Evolutionary conservation across 345 rosid genomes (phyloP).

Genomic region (Salix caprea): DNA sequence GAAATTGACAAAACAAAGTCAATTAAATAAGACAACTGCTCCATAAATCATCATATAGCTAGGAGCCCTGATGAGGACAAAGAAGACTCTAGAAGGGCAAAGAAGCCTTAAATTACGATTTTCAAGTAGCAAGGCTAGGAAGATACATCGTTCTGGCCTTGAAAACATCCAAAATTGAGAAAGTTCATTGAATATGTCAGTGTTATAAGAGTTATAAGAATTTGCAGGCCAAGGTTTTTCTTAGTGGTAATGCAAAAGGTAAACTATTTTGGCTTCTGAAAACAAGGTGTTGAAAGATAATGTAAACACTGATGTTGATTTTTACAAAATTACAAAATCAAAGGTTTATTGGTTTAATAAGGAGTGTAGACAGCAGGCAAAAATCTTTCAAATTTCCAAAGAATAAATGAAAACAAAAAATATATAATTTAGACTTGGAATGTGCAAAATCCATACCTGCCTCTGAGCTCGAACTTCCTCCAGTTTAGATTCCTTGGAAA

Average conservation of each 20-base stretch:
- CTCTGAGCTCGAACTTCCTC: constrained; percentile 75
- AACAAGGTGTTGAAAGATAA: neutral
- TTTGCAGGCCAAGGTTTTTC: neutral
- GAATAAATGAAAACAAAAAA: neutral
- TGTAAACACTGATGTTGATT: neutral
- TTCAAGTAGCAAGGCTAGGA: neutral
- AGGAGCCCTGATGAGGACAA: neutral
- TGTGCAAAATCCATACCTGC: constrained; percentile 46
- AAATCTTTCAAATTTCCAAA: neutral
- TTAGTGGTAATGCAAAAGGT: neutral
- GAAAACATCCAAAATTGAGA: neutral
- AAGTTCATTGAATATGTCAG: neutral
- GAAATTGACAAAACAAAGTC: constrained; percentile 13
- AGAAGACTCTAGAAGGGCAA: neutral
- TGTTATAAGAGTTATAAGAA: neutral
- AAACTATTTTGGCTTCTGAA: neutral
- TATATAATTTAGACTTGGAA: neutral
- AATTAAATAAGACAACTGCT: neutral
- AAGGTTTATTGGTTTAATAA: neutral
- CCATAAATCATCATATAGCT: neutral
- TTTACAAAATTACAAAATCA: neutral
- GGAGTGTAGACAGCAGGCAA: neutral
- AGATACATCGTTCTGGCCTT: neutral
- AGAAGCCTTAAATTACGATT: neutral
- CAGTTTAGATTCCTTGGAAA: constrained; percentile 69